Evolutionary conservation across 176 grass and related monocot species (phyloP).

Genomic region (Canna indica): DNA sequence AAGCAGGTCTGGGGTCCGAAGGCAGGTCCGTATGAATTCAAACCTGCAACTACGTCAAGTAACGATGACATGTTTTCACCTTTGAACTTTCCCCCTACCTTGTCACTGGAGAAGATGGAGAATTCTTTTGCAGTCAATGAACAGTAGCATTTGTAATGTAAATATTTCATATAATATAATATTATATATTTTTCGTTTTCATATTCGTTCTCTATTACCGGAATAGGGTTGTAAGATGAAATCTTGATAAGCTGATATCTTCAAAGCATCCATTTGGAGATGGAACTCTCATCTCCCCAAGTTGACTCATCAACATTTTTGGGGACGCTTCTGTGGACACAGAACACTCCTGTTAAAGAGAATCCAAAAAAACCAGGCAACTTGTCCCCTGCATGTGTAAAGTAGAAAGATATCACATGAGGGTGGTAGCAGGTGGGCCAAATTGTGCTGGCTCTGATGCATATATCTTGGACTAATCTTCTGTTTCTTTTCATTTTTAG

Average conservation of each 20-base stretch:
- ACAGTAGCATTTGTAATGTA: constrained; percentile 22
- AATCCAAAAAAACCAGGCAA: not conserved
- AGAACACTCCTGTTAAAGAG: not conserved
- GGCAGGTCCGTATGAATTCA: constrained; percentile 80
- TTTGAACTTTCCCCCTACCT: constrained; percentile 59
- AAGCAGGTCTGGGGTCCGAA: constrained; percentile 78
- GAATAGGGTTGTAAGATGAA: too few relatives aligned
- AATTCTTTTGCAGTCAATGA: constrained; percentile 51
- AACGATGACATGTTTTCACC: constrained; percentile 83
- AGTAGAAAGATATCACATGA: not conserved
- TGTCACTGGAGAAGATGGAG: constrained; percentile 62
- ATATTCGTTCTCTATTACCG: not conserved
- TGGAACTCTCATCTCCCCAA: too few relatives aligned
- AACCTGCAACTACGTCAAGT: constrained; percentile 52
- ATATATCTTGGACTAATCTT: not conserved
- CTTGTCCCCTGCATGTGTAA: not conserved
- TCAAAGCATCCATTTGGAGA: too few relatives aligned
- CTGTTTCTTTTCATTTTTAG: too few relatives aligned
- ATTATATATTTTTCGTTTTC: not conserved
- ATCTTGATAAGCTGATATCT: too few relatives aligned
- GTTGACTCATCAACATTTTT: too few relatives aligned
- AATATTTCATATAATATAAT: not conserved
- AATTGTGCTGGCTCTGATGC: not conserved
- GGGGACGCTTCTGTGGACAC: too few relatives aligned
- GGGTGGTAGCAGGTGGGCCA: not conserved